Evolutionary conservation across 805 yeast species (phyloP), one percentile per base, ranked within the genome.

Genomic region (Starmerella apis): DNA sequence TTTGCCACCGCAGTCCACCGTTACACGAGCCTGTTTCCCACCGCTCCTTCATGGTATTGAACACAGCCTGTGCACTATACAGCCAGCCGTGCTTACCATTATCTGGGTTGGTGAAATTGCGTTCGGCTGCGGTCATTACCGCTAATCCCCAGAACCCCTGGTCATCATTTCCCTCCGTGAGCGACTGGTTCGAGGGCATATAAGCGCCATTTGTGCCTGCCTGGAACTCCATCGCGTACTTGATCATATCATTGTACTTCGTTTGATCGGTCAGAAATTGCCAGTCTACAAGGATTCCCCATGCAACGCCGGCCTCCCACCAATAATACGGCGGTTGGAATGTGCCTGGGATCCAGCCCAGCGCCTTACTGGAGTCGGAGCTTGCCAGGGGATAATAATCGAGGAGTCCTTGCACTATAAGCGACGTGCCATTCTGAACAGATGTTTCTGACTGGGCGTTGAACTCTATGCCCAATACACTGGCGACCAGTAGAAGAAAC

Each of bases 1-100:
- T 86, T 70, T 86, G 95, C 95, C 95, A 86, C 68, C 95, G 76
- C 50, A 86, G 71, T 2, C 95, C 95, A 46, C 95, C 95, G 38
- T 67, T 72, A 64, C 86, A 80, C 59, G 68, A 53, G 3, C 56
- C 67, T 14, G 68, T 55, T 59, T 86, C 94, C 95, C 95, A 86
- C 59, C 94, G 73, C 4, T 73, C 63, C 51, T 78, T 74, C 90
- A 86, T 85, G 46, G 92, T 83, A 65, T 85, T 85, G 70, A 80
- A 85, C 32, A 84, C 84, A 3, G 92, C 94, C 67, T 86, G 94
- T 0, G 90, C 78, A 54, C 84, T 66, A 28, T 80, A 76, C 37
- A 85, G 72, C 94, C 95, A 86, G 55, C 77, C 76, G 25, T 83
- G 83, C 50, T 75, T 67, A 30, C 68, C 72, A 1, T 58, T 52